A percentile compares a stretch with the other conserved stretches of the same genome.
Evolutionary conservation across 192 early-diverging fungal genomes (phyloP).

Genomic region (Phycomyces nitens): DNA sequence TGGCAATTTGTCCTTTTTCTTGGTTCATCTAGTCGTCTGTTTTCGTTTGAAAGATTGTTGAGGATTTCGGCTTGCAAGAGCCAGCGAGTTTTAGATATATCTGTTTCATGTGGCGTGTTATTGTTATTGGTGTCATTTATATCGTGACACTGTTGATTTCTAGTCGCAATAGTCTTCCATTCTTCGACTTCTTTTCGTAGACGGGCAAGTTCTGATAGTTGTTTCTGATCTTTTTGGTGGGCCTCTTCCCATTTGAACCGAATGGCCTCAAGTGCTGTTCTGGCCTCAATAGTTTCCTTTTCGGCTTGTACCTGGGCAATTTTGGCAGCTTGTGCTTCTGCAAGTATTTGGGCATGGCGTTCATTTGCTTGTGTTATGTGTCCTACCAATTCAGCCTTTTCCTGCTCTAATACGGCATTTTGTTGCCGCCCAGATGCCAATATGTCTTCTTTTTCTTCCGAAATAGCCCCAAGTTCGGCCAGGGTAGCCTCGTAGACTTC

Average conservation of each 20-base stretch:
- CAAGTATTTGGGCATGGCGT: not conserved
- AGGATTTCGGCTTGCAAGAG: not conserved
- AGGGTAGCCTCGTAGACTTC: conserved; percentile 38
- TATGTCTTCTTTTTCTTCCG: conserved; percentile 24
- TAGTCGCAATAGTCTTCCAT: too few relatives aligned
- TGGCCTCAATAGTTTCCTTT: not conserved
- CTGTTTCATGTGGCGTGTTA: too few relatives aligned
- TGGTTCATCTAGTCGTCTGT: not conserved
- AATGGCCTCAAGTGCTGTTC: not conserved
- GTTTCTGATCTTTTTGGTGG: not conserved
- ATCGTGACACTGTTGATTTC: too few relatives aligned
- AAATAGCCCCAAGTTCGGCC: conserved; percentile 28
- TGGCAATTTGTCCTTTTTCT: not conserved
- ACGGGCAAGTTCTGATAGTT: not conserved
- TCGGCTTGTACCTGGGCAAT: not conserved
- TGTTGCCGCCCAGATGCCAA: conserved; percentile 7
- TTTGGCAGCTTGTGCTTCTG: not conserved
- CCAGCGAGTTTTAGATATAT: not conserved
- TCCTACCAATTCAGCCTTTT: not conserved
- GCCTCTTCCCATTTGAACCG: not conserved
- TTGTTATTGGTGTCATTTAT: too few relatives aligned
- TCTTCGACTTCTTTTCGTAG: too few relatives aligned
- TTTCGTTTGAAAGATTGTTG: not conserved
- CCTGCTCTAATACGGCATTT: not conserved
- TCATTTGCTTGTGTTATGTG: not conserved